phyloP scores from a whole-genome alignment of 495 filamentous ascomycete genomes.

The Parachaetomium inaequale region DNA sequence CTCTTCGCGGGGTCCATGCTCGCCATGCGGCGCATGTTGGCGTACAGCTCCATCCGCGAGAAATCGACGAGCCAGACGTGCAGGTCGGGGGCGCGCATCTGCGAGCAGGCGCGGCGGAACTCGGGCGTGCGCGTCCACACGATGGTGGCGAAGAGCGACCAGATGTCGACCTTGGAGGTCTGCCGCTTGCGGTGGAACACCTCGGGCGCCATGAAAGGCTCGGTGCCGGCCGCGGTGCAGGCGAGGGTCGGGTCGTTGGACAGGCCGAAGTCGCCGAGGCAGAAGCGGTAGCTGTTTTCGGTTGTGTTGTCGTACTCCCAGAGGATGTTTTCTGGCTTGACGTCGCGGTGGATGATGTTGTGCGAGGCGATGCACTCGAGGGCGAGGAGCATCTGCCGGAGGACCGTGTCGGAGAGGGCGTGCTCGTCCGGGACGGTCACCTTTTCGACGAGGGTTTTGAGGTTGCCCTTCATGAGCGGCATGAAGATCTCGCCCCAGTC shows the following conservation, averaged over 20 bases:
- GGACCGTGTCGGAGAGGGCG: constrained; percentile 19
- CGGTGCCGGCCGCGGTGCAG: constrained; percentile 27
- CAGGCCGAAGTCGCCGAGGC: constrained; percentile 39
- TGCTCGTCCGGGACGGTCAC: not conserved
- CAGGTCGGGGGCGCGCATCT: constrained; percentile 17
- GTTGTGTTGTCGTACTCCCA: constrained; percentile 16
- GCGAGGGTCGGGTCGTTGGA: constrained; percentile 27
- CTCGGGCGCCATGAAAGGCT: constrained; percentile 36
- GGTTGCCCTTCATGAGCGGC: constrained; percentile 30
- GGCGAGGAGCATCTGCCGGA: constrained; percentile 37
- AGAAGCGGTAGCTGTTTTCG: constrained; percentile 29
- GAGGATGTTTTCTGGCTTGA: constrained; percentile 79
- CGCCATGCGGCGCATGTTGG: constrained; percentile 25
- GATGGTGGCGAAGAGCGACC: constrained; percentile 43
- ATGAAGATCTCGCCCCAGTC: constrained; percentile 37
- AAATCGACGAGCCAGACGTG: constrained; percentile 22
- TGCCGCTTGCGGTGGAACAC: constrained; percentile 27
- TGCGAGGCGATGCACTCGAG: constrained; percentile 37
- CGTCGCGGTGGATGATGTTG: constrained; percentile 70
- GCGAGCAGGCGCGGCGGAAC: constrained; percentile 23
- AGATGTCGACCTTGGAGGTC: constrained; percentile 40
- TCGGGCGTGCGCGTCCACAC: constrained; percentile 30
- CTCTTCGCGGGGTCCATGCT: constrained; percentile 22
- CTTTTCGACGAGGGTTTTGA: constrained; percentile 23
- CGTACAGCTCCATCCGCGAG: constrained; percentile 16